These are phyloP conservation scores for Boletus sp. DNA, from an alignment of 768 basidiomycete genomes.

Conservation along the genomic window DNA sequence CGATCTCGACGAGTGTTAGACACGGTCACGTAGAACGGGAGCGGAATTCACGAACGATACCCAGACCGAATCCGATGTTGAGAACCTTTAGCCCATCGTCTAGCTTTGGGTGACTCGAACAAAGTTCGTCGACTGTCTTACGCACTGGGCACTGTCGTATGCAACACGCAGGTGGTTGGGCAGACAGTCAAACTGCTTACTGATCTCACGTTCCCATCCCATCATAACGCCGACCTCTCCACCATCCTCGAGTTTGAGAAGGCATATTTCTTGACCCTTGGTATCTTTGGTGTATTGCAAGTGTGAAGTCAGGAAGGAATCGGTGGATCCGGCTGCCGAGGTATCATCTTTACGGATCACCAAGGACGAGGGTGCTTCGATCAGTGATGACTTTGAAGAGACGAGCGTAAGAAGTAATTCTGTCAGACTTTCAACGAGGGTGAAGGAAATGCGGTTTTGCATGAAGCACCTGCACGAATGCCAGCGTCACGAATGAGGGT, in stretches of 20 bases:
- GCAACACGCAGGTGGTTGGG: slow-evolving; percentile 3
- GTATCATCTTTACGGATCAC: slow-evolving; percentile 49
- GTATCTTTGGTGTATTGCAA: slow-evolving; percentile 68
- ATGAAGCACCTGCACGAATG: slow-evolving; percentile 72
- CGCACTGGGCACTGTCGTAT: slow-evolving; percentile 50
- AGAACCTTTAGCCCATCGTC: slow-evolving; percentile 58
- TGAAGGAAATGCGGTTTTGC: slow-evolving; percentile 1
- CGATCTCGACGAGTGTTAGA: slow-evolving; percentile 54
- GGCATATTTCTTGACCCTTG: slow-evolving; percentile 79
- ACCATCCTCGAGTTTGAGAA: slow-evolving; percentile 54
- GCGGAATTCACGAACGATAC: slow-evolving; percentile 57
- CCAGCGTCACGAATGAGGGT: slow-evolving; percentile 86
- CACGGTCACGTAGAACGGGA: not conserved
- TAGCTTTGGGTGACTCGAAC: slow-evolving; percentile 46
- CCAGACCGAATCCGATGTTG: slow-evolving; percentile 93
- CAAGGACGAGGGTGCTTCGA: slow-evolving; percentile 30
- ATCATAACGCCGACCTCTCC: slow-evolving; percentile 98
- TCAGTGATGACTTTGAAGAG: slow-evolving; percentile 39
- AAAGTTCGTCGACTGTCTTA: slow-evolving; percentile 69
- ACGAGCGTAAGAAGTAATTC: slow-evolving; percentile 71
- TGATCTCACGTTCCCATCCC: slow-evolving; percentile 93
- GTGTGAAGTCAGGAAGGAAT: slow-evolving; percentile 66
- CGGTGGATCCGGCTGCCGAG: slow-evolving; percentile 59
- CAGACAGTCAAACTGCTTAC: slow-evolving; percentile 33
- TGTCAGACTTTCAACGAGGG: slow-evolving; percentile 26